Evolutionary conservation across 305 asterid species (phyloP).

Genomic region (Fraxinus xanthoxyloides): DNA sequence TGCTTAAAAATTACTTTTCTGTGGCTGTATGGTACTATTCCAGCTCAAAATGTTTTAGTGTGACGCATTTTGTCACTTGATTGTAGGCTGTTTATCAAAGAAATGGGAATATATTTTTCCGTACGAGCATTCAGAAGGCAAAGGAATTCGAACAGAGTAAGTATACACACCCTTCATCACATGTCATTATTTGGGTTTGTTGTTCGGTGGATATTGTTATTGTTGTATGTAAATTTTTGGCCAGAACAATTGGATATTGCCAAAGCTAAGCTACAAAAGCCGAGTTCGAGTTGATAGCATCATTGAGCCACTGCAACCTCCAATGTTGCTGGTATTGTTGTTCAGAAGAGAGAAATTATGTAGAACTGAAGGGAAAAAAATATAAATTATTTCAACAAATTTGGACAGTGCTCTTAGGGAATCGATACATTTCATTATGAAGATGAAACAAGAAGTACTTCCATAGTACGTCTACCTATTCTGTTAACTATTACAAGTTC

Average conservation of each 20-base stretch:
- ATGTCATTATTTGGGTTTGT: background rate
- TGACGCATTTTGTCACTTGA: background rate
- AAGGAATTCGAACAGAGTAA: slow-evolving; percentile 38
- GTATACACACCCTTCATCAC: background rate
- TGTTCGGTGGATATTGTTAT: background rate
- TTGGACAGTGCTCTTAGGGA: background rate
- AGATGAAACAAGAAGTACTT: background rate
- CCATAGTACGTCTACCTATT: background rate
- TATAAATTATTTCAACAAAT: background rate
- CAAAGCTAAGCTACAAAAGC: slow-evolving; percentile 31
- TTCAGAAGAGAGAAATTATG: background rate
- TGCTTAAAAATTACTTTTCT: background rate
- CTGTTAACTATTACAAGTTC: background rate
- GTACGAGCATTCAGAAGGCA: slow-evolving; percentile 33
- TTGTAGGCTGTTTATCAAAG: slow-evolving; percentile 39
- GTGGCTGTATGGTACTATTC: background rate
- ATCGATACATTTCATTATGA: background rate
- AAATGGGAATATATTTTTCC: slow-evolving; percentile 42
- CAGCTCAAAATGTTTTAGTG: background rate
- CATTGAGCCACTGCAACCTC: background rate
- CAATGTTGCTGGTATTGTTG: background rate
- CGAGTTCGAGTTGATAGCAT: slow-evolving; percentile 19
- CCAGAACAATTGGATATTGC: slow-evolving; percentile 37
- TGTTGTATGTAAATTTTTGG: slow-evolving; percentile 5
- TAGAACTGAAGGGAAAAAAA: background rate